Percentiles rank a stretch among this genome's conserved stretches.
Evolutionary conservation across 106 monocot species (phyloP).

Genomic region (Allium fistulosum): DNA sequence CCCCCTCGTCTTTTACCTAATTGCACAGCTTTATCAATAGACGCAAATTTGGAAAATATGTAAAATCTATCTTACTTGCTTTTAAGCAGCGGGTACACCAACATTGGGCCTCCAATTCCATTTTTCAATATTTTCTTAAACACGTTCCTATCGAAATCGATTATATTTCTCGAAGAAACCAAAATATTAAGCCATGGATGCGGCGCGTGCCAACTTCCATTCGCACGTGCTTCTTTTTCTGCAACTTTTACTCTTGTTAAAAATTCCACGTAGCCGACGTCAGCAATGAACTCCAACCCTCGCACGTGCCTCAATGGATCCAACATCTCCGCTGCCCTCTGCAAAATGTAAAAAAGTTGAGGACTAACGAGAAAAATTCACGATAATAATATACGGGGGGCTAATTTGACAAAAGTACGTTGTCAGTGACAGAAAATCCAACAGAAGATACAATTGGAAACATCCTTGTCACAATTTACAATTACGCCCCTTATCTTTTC

Average conservation of each 20-base stretch:
- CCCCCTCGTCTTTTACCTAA: constrained; percentile 8
- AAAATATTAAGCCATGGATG: constrained; percentile 96
- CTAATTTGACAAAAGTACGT: background rate
- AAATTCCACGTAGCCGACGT: constrained; percentile 72
- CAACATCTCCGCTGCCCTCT: constrained; percentile 49
- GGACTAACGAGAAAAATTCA: background rate
- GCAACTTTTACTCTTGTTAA: constrained; percentile 65
- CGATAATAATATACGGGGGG: background rate
- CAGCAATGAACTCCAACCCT: constrained; percentile 57
- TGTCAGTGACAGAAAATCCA: constrained; percentile 31
- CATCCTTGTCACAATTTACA: background rate
- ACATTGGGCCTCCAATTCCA: constrained; percentile 91
- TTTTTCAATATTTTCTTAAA: constrained; percentile 43
- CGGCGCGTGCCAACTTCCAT: constrained; percentile 71
- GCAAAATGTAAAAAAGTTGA: constrained; percentile 5
- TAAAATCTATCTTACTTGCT: constrained; percentile 50
- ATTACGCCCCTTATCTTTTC: background rate
- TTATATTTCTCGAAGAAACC: constrained; percentile 54
- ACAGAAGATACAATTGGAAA: constrained; percentile 12
- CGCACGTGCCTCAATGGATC: constrained; percentile 38
- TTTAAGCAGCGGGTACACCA: constrained; percentile 73
- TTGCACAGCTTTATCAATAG: background rate
- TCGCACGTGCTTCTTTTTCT: constrained; percentile 62
- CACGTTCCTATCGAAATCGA: constrained; percentile 62
- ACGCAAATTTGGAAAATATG: no score